A percentile compares a stretch with the other conserved stretches of the same genome.
phyloP scores from a whole-genome alignment of 2,329 filamentous ascomycete species.

The Paecilomyces formosus region DNA sequence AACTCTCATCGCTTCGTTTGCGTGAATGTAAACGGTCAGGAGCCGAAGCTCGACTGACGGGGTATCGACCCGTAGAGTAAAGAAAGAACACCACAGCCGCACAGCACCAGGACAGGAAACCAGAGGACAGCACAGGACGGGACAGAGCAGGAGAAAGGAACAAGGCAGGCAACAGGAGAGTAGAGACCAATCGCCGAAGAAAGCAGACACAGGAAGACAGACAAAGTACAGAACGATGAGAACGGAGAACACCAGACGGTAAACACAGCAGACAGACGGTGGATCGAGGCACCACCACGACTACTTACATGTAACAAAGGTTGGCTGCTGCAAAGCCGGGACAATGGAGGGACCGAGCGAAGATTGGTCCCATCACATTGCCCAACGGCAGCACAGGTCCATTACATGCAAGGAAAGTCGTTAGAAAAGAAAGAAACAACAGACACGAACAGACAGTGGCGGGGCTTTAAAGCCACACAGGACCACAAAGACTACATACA shows the following conservation, averaged over 20 bases:
- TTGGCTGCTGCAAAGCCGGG: background rate
- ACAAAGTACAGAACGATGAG: background rate
- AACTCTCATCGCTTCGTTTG: background rate
- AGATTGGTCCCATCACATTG: background rate
- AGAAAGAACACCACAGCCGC: constrained; percentile 3
- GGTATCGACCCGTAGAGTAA: constrained; percentile 8
- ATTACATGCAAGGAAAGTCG: background rate
- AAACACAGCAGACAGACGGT: background rate
- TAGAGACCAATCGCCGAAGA: background rate
- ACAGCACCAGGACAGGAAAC: background rate
- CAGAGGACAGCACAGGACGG: background rate
- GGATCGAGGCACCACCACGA: background rate
- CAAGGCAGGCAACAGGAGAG: background rate
- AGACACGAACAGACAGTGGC: background rate
- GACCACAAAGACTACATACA: background rate
- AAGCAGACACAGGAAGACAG: background rate
- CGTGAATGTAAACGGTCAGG: constrained; percentile 8
- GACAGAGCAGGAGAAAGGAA: background rate
- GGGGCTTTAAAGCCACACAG: constrained; percentile 1
- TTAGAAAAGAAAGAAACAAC: background rate
- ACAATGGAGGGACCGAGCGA: constrained; percentile 1
- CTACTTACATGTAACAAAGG: constrained; percentile 1
- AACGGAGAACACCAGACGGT: background rate
- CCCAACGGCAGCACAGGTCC: background rate
- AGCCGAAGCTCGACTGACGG: constrained; percentile 15